Base-by-base conservation (phyloP, 2,329 filamentous ascomycete species). In the Talaromyces piceae region DNA sequence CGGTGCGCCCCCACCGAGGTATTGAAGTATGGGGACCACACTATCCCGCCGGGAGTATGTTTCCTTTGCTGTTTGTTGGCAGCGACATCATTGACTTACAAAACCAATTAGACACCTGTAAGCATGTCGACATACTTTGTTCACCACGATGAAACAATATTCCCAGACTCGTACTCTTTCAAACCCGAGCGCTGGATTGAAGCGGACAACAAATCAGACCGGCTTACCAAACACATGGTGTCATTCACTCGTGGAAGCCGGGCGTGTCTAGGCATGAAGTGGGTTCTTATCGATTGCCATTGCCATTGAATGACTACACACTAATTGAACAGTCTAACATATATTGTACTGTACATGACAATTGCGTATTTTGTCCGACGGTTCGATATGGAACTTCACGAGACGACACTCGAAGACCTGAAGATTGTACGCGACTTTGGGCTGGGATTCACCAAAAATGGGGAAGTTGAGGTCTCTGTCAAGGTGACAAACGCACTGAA, bases 221-320 rank as follows among this genome's bases (percentile, higher is more conserved):
- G 63, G 1, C 58, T 70, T 8, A 59, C 68, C 22, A 63, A 60
- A 23, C 71, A 68, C 48, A 53, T 73, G 25, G 62, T 73, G 6
- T 53, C 65, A 0, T 74, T 74, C 49, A 63, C 62, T 28, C 66
- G 63, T 31, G 74, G 74, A 0, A 69, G 64, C 3, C 61, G 74
- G 20, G 69, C 70, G 59, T 78, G 75, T 53, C 62, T 73, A 11
- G 75, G 75, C 13, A 72, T 73, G 41, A 72, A 76, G 63, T 52
- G 45, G 5, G 30, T 33, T 16, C 18, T 16, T 18, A 5, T 33
- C 31, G 3, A 6, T 28, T 28, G 6, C 7, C n/a, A 64, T 57
- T n/a, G 56, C 49, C 9, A 9, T 20, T 4, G 16, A 5, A 16
- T 13, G 7, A 16, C 18, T 37, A 4, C 31, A 16, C 5, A 37